These are phyloP conservation scores for Rhizopogon rudus DNA, from an alignment of 768 basidiomycete genomes.

Conservation along the genomic window DNA sequence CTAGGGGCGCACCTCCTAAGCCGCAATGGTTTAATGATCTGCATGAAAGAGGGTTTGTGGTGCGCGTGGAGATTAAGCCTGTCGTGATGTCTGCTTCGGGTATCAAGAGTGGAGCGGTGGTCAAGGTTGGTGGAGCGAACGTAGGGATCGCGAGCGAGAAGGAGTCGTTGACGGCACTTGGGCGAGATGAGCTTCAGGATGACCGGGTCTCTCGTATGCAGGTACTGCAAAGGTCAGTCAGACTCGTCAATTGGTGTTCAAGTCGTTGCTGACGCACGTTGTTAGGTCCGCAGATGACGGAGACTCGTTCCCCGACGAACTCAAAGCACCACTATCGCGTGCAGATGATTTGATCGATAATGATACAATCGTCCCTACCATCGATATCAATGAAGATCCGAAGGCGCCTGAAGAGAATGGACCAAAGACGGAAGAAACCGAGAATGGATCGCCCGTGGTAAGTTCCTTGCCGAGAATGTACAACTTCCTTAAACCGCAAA, in stretches of 20 bases:
- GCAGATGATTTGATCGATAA: constrained; percentile 56
- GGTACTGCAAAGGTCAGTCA: constrained; percentile 51
- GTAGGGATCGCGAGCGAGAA: constrained; percentile 63
- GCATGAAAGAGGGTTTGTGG: constrained; percentile 53
- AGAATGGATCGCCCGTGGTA: constrained; percentile 17
- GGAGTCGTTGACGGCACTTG: constrained; percentile 65
- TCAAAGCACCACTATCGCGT: constrained; percentile 55
- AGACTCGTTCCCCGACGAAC: constrained; percentile 55
- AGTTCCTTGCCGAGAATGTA: constrained; percentile 5
- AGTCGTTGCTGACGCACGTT: constrained; percentile 4
- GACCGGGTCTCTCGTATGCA: constrained; percentile 62
- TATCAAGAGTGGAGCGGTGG: constrained; percentile 11
- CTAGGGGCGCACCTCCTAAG: constrained; percentile 49
- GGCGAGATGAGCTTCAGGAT: constrained; percentile 74
- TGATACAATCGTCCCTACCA: constrained; percentile 8
- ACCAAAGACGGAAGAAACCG: constrained; percentile 14
- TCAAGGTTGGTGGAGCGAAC: constrained; percentile 32
- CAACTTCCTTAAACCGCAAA: neutral
- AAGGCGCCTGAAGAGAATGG: constrained; percentile 13
- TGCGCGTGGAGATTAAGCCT: constrained; percentile 53
- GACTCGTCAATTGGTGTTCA: neutral
- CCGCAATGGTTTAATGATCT: constrained; percentile 72
- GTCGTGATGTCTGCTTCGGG: constrained; percentile 23
- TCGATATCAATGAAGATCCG: constrained; percentile 11
- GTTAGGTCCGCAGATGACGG: constrained; percentile 49